Conservation (phyloP, 768 basidiomycete genomes). For the Lyophyllum semitale region DNA sequence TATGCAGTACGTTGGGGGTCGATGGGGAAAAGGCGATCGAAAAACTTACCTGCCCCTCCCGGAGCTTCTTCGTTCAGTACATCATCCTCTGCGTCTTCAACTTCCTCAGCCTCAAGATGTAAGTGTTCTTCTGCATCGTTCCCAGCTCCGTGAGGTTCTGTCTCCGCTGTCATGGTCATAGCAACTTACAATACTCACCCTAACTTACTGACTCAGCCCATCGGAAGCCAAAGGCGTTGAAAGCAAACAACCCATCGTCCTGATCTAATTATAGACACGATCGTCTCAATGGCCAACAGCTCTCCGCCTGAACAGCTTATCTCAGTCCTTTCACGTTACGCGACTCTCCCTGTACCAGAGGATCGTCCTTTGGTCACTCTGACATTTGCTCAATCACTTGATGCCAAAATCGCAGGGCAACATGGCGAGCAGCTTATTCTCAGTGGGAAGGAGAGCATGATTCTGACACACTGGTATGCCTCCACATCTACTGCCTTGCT, state of each 20-base stretch:
- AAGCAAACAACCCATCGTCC: conserved; percentile 9
- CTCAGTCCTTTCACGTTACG: conserved; percentile 23
- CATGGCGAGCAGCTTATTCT: conserved; percentile 75
- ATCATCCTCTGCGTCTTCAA: conserved; percentile 25
- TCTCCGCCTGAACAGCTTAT: conserved; percentile 26
- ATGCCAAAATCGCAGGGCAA: conserved; percentile 84
- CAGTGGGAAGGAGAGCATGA: conserved; percentile 84
- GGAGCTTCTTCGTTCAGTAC: conserved; percentile 13
- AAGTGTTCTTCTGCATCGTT: conserved; percentile 10
- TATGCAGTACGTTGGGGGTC: background rate
- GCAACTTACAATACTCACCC: too few species aligned
- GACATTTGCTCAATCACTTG: conserved; percentile 84
- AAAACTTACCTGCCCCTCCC: conserved; percentile 17
- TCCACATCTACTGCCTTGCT: background rate
- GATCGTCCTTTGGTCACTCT: conserved; percentile 68
- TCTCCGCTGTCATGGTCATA: conserved; percentile 9
- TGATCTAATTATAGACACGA: background rate
- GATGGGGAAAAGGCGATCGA: background rate
- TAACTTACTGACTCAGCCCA: background rate
- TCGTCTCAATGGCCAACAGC: background rate
- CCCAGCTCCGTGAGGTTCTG: conserved; percentile 7
- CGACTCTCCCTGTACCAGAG: conserved; percentile 14
- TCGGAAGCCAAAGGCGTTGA: background rate
- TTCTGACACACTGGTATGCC: conserved; percentile 90
- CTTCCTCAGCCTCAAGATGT: conserved; percentile 16